phyloP scores from a whole-genome alignment of 495 filamentous ascomycete species.

The Aspergillus funiculosus region DNA sequence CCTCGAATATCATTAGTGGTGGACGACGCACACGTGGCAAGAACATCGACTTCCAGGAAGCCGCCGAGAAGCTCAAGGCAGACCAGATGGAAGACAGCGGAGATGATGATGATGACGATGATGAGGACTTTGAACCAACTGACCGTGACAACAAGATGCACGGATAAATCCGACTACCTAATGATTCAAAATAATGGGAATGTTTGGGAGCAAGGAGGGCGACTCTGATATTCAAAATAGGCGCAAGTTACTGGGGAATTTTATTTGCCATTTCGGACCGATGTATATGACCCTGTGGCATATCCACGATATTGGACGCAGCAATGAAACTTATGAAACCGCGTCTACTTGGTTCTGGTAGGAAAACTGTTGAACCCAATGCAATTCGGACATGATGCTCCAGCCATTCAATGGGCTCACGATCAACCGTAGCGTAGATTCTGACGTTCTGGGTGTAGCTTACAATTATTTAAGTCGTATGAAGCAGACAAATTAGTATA shows the following conservation, averaged over 20 bases:
- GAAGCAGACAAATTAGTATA: too few relatives aligned
- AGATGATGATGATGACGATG: constrained; percentile 57
- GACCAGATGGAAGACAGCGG: constrained; percentile 67
- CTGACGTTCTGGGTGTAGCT: too few relatives aligned
- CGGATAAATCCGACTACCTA: constrained; percentile 27
- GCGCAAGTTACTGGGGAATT: constrained; percentile 16
- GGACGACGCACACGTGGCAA: constrained; percentile 84
- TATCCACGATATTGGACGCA: neutral
- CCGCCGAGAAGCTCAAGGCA: constrained; percentile 52
- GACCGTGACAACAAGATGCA: constrained; percentile 42
- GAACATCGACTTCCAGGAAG: constrained; percentile 74
- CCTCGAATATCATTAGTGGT: constrained; percentile 71
- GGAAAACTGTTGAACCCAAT: too few relatives aligned
- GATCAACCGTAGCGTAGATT: too few relatives aligned
- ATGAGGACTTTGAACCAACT: constrained; percentile 49
- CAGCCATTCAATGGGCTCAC: too few relatives aligned
- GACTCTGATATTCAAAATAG: constrained; percentile 14
- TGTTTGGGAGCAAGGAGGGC: constrained; percentile 12
- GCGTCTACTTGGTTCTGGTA: too few relatives aligned
- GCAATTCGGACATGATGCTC: too few relatives aligned
- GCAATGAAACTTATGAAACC: constrained; percentile 2
- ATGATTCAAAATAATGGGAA: constrained; percentile 6
- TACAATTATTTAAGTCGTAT: too few relatives aligned
- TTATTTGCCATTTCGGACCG: constrained; percentile 5
- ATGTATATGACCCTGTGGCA: constrained; percentile 1